These are phyloP conservation scores for Crithidia thermophila DNA, from an alignment of 208 protist genomes.

Conservation along the genomic window DNA sequence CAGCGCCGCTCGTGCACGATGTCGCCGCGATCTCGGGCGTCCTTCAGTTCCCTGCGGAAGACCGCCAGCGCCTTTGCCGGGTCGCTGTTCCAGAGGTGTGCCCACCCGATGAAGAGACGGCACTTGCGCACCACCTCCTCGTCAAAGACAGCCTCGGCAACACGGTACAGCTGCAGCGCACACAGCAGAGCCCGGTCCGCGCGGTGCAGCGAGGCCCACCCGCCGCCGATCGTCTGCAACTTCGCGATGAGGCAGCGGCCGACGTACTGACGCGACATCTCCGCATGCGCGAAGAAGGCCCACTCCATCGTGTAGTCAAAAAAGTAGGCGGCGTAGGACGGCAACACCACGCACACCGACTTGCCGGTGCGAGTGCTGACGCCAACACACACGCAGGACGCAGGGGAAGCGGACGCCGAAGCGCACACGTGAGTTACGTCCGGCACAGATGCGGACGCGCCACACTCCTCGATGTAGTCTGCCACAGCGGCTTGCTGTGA, in stretches of 20 bases:
- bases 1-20: constrained; percentile 62
- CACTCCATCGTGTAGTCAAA: constrained; percentile 42
- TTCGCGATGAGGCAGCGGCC: constrained; percentile 49
- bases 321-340: constrained; percentile 35
- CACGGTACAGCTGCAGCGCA: constrained; percentile 48
- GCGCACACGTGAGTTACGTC: neutral
- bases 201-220: constrained; percentile 74
- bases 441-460: neutral
- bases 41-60: constrained; percentile 40
- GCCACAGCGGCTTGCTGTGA: constrained; percentile 1
- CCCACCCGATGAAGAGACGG: constrained; percentile 77
- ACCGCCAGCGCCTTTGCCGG: constrained; percentile 36
- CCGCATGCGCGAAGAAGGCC: constrained; percentile 42
- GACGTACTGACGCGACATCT: constrained; percentile 59
- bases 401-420: neutral
- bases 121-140: constrained; percentile 54
- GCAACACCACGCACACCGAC: constrained; percentile 38
- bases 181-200: constrained; percentile 60
- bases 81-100: constrained; percentile 65
- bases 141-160: constrained; percentile 41
- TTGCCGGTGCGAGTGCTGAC: neutral
- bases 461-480: constrained; percentile 5
- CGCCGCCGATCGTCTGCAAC: constrained; percentile 71
- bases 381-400: constrained; percentile 10
- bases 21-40: constrained; percentile 35